These are phyloP conservation scores for Paraleonurus japonicus DNA, from an alignment of 257 asterid genomes.

Conservation along the genomic window DNA sequence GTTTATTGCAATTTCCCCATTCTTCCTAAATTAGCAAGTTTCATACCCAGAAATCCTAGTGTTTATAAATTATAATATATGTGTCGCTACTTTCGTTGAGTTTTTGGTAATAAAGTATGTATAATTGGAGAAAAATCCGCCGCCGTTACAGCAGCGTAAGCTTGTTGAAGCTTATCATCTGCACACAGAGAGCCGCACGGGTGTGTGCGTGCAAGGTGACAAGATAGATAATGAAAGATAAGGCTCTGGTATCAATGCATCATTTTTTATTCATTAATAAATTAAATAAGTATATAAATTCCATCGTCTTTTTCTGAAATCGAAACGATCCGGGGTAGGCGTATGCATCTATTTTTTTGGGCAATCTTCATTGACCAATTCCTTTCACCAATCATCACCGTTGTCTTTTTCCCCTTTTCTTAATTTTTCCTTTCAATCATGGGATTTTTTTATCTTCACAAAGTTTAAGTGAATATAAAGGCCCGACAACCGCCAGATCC, in stretches of 20 bases:
- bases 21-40: background rate
- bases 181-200: conserved; percentile 4
- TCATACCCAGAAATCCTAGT: background rate
- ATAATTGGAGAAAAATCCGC: background rate
- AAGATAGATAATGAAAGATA: conserved; percentile 20
- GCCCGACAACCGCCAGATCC: conserved; percentile 24
- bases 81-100: background rate
- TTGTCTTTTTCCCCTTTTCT: background rate
- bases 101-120: background rate
- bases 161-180: background rate
- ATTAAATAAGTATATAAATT: background rate
- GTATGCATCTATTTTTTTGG: conserved; percentile 20
- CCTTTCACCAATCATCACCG: conserved; percentile 13
- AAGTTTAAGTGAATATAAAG: background rate
- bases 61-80: too few relatives aligned
- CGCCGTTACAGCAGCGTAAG: conserved; percentile 22
- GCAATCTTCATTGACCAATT: conserved; percentile 30
- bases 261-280: background rate
- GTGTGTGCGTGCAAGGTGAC: conserved; percentile 12
- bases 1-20: background rate
- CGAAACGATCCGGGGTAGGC: conserved; percentile 27
- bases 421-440: background rate
- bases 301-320: conserved; percentile 22
- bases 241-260: conserved; percentile 32
- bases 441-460: conserved; percentile 9